Evolutionary conservation across 2,329 filamentous ascomycete genomes (phyloP).

Genomic region (Lachnellula hyalina): DNA sequence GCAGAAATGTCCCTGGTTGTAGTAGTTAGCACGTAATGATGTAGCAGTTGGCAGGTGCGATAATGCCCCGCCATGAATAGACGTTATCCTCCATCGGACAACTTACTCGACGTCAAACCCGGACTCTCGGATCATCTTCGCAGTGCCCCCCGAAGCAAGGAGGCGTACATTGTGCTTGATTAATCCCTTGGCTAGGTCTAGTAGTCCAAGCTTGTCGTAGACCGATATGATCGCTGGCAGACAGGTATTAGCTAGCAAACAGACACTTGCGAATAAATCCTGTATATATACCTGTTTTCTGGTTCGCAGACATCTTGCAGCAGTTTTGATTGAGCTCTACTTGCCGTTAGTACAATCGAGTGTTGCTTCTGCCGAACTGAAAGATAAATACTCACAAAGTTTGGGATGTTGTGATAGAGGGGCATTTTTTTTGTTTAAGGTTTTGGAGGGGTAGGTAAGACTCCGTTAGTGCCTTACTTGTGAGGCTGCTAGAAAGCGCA

Average conservation of each 20-base stretch:
- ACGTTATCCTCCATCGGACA: neutral
- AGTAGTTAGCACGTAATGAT: too few relatives aligned
- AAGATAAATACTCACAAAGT: neutral
- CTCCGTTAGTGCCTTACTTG: too few relatives aligned
- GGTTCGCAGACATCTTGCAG: slow-evolving; percentile 18
- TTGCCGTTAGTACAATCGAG: neutral
- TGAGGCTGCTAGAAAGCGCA: neutral
- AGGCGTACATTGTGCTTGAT: slow-evolving; percentile 86
- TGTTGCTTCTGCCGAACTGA: neutral
- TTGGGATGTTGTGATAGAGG: neutral
- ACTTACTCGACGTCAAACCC: slow-evolving; percentile 90
- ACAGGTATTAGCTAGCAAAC: slow-evolving; percentile 8
- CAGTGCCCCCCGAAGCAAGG: slow-evolving; percentile 89
- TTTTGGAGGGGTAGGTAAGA: slow-evolving; percentile 1
- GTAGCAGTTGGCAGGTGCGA: neutral
- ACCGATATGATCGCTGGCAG: slow-evolving; percentile 84
- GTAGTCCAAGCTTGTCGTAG: slow-evolving; percentile 95
- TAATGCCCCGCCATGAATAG: neutral
- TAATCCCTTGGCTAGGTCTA: slow-evolving; percentile 88
- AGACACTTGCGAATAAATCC: neutral
- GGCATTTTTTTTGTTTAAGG: neutral
- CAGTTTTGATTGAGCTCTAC: neutral
- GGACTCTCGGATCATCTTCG: slow-evolving; percentile 93
- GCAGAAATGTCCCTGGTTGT: slow-evolving; percentile 78
- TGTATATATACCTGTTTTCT: slow-evolving; percentile 18